These are phyloP conservation scores for Davidsoniella eucalypti DNA, from an alignment of 2,329 filamentous ascomycete species.

Conservation along the genomic window DNA sequence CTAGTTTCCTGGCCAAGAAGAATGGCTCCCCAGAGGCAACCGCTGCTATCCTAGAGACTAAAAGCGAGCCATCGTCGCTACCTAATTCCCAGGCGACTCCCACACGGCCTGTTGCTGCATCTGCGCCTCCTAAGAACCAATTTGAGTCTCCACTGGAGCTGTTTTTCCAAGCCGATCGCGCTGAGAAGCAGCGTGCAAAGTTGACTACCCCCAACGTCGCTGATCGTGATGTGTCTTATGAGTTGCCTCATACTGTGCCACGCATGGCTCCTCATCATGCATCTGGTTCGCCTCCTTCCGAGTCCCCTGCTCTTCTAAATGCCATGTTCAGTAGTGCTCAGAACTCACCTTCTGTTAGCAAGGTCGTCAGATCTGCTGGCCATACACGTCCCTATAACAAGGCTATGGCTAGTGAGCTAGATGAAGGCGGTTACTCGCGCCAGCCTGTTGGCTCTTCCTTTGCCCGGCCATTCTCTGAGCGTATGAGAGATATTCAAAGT, in stretches of 20 bases:
- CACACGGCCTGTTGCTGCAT: not conserved
- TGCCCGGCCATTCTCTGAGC: conserved; percentile 6
- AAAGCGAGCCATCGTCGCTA: not conserved
- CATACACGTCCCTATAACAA: conserved; percentile 5
- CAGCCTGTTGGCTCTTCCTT: conserved; percentile 8
- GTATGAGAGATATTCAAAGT: conserved; percentile 6
- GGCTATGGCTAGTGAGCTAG: conserved; percentile 9
- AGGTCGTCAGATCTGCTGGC: conserved; percentile 1
- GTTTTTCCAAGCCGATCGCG: conserved; percentile 75
- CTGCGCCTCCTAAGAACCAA: conserved; percentile 7
- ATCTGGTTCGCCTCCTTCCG: conserved; percentile 5
- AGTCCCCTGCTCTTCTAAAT: conserved; percentile 4
- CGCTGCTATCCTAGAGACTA: not conserved
- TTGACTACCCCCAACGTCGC: not conserved
- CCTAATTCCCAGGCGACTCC: conserved; percentile 1
- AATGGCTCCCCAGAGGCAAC: conserved; percentile 1
- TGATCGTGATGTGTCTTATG: not conserved
- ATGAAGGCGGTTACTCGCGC: conserved; percentile 1
- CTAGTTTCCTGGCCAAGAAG: conserved; percentile 60
- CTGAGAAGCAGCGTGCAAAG: conserved; percentile 46
- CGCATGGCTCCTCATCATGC: not conserved
- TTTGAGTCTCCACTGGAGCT: conserved; percentile 70
- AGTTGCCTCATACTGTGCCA: conserved; percentile 7
- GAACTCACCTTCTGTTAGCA: conserved; percentile 10
- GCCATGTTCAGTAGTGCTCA: conserved; percentile 8